phyloP scores from a whole-genome alignment of 306 rosid species.

The Arachis stenosperma region DNA sequence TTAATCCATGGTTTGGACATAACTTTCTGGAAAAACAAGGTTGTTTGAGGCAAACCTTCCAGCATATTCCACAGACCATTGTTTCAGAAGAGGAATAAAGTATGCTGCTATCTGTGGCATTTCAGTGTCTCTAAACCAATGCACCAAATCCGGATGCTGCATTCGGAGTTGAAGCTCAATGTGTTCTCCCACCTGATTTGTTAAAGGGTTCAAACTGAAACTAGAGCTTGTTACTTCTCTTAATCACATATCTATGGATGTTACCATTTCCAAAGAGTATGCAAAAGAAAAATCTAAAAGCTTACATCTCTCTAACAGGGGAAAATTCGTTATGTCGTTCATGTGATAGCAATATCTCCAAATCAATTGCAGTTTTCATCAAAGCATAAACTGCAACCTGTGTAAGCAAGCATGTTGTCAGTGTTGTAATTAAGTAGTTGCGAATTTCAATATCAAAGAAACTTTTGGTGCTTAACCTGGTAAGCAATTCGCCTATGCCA shows the following conservation, averaged over 20 bases:
- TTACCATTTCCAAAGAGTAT: neutral
- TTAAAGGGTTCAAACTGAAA: slow-evolving; percentile 63
- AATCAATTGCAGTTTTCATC: slow-evolving; percentile 65
- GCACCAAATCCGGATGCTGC: slow-evolving; percentile 54
- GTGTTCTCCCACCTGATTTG: slow-evolving; percentile 44
- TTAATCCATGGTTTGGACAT: slow-evolving; percentile 24
- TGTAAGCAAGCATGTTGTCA: slow-evolving; percentile 25
- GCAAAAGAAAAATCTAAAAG: slow-evolving; percentile 9
- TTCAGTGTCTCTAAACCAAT: slow-evolving; percentile 65
- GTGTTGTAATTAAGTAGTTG: neutral
- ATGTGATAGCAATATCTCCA: slow-evolving; percentile 68
- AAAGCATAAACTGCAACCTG: slow-evolving; percentile 71
- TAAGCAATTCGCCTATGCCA: slow-evolving; percentile 71
- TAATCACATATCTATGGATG: neutral
- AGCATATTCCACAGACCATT: slow-evolving; percentile 76
- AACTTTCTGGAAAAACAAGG: slow-evolving; percentile 31
- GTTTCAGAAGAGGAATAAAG: slow-evolving; percentile 65
- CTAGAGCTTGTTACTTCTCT: slow-evolving; percentile 29
- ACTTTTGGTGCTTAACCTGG: slow-evolving; percentile 40
- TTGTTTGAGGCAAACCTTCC: slow-evolving; percentile 67
- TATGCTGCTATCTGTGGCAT: slow-evolving; percentile 53
- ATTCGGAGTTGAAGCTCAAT: slow-evolving; percentile 51
- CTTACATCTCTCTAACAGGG: slow-evolving; percentile 71
- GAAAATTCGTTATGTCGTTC: slow-evolving; percentile 54
- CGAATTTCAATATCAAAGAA: slow-evolving; percentile 3